Percentiles rank a stretch among this genome's conserved stretches.
Conservation (phyloP, 1,284 basidiomycete species). For the Ustilago lituana region DNA sequence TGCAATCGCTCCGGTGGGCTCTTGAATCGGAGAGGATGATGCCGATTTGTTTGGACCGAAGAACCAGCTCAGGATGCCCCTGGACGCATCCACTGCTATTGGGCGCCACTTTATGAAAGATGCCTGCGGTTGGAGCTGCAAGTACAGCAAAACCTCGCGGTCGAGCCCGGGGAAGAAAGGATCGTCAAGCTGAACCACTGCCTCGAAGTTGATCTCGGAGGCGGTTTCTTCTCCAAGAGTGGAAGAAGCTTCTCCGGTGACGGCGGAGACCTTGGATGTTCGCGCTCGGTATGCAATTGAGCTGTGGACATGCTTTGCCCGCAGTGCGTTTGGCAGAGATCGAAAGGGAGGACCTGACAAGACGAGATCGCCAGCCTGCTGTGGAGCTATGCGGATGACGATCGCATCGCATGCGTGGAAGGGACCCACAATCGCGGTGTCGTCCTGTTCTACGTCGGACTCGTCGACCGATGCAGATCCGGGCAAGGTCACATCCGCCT, state of each 20-base stretch:
- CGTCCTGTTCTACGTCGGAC: slow-evolving; percentile 14
- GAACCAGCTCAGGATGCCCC: slow-evolving; percentile 30
- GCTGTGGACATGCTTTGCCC: slow-evolving; percentile 11
- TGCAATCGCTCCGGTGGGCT: not conserved
- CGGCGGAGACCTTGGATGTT: not conserved
- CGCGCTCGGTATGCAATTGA: slow-evolving; percentile 7
- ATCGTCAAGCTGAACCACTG: slow-evolving; percentile 11
- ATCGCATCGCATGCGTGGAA: slow-evolving; percentile 43
- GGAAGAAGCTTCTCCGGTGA: not conserved
- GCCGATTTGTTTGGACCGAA: slow-evolving; percentile 6
- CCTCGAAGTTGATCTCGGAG: slow-evolving; percentile 14
- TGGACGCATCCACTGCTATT: slow-evolving; percentile 23
- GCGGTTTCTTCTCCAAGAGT: no score
- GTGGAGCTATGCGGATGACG: slow-evolving; percentile 25
- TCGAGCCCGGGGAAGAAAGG: slow-evolving; percentile 42
- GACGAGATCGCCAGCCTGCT: slow-evolving; percentile 22
- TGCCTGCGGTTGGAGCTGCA: slow-evolving; percentile 11
- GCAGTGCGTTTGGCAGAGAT: slow-evolving; percentile 17
- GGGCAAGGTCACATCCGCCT: slow-evolving; percentile 28
- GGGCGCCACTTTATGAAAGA: slow-evolving; percentile 11
- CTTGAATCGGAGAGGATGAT: slow-evolving; percentile 4
- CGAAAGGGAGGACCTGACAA: not conserved
- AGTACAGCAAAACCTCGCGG: slow-evolving; percentile 28
- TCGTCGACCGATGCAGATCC: slow-evolving; percentile 17
- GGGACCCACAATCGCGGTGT: slow-evolving; percentile 29